Base-by-base conservation (phyloP, 2,329 filamentous ascomycete genomes). In the Domatiomyces catenatus region DNA sequence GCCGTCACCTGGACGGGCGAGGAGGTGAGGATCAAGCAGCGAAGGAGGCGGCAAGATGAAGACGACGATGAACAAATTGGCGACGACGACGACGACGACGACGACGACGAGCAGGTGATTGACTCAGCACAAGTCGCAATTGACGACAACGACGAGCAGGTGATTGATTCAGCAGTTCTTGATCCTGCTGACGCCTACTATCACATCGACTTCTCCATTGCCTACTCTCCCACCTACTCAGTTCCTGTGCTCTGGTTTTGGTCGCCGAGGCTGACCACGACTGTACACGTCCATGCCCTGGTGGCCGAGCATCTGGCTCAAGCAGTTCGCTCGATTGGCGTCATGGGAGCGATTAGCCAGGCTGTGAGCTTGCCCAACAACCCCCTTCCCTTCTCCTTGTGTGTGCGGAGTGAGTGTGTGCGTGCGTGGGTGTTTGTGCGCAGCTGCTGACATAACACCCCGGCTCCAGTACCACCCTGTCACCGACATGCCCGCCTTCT, bases 211-310 rank as follows among this genome's bases (percentile, higher is more conserved):
- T 89, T 88, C 68, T 81, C 87, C 64, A 79, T 89, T 59, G 75
- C 86, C 61, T 72, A 84, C 54, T 86, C 87, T 59, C 78, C 81
- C 50, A 84, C 81, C 51, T 90, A 89, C 67, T 75, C 75, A 54
- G 77, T 83, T 45, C 85, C 85, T 7, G 84, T 84, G 52, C 72
- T 89, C 50, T 89, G 84, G 77, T 87, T 90, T 69, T 77, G 76
- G 17, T 66, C 70, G 46, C 71, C 73, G 52, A 77, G 80, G 55
- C 69, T 73, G 42, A 67, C 77, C 60, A 74, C 76, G 59, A 70
- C 87, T 58, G 81, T 87, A 54, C 77, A 77, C 3, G 77, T 88
- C 55, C 87, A 87, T 64, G 73, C 78, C 54, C 75, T 76, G 56
- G 83, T 89, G 45, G 83, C 84, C 17, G 69, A 76, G 48, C 72